phyloP scores from a whole-genome alignment of 2,329 filamentous ascomycete genomes.

The Elsinoe batatas region DNA sequence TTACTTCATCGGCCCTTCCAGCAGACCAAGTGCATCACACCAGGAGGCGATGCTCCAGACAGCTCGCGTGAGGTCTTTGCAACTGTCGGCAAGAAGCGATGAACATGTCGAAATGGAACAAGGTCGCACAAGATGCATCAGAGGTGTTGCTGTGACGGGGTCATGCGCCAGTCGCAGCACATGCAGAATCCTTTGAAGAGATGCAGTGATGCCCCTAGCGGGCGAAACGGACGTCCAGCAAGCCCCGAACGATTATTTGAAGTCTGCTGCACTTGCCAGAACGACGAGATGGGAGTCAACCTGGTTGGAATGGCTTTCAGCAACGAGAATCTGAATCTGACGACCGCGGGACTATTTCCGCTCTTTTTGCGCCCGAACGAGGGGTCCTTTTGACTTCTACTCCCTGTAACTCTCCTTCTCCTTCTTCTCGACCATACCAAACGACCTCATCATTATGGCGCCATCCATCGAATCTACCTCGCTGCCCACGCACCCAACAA shows the following conservation, averaged over 20 bases:
- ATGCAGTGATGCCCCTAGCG: background rate
- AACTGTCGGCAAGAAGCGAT: background rate
- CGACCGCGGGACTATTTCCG: too few relatives aligned
- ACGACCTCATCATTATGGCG: background rate
- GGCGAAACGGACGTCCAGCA: too few relatives aligned
- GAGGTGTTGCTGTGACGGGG: background rate
- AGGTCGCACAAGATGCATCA: background rate
- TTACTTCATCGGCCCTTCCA: too few relatives aligned
- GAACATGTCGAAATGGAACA: background rate
- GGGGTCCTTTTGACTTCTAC: constrained; percentile 3
- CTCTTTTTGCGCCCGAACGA: background rate
- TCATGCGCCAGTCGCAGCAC: background rate
- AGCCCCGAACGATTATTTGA: too few relatives aligned
- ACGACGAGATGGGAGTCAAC: too few relatives aligned
- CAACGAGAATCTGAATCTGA: too few relatives aligned
- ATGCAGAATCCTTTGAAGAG: background rate
- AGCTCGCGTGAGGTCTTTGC: background rate
- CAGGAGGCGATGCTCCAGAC: background rate
- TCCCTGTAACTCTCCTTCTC: background rate
- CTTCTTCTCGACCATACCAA: background rate
- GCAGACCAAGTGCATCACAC: background rate
- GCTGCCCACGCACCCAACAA: constrained; percentile 20
- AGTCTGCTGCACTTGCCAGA: too few relatives aligned
- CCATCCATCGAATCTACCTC: background rate
- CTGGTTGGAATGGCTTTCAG: too few relatives aligned